Base-by-base conservation (phyloP, 768 basidiomycete species). In the Trametes gibbosa region DNA sequence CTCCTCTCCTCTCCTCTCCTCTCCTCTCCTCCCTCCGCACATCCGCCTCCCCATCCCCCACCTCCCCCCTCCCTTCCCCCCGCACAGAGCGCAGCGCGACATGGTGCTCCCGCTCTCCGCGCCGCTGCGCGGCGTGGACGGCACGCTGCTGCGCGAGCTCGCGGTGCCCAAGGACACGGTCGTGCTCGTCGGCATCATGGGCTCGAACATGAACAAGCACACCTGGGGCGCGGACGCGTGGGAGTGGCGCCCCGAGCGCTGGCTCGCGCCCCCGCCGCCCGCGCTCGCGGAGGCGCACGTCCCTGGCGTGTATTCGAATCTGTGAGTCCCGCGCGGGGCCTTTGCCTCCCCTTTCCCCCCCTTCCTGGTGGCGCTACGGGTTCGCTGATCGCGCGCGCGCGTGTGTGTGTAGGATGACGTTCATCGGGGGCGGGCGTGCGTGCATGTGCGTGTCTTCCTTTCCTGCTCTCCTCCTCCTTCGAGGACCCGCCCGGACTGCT, bases 181-280 rank as follows among this genome's bases (percentile, higher is more conserved):
- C 6, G 63, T 84, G 7, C 70, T 68, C 19, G 65, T 79, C 14
- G 74, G 79, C 5, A 70, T 81, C 42, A 64, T 69, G 42, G 69
- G 68, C 41, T 70, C 82, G 23, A 81, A 83, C 61, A 64, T 71
- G 23, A 75, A 76, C 16, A 70, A 71, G 45, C 68, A 63, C 1
- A 63, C 77, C 6, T 83, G 80, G 77, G 82, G 83, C 5, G 53
- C 68, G 1, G 75, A 78, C 39, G 77, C 80, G 2, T 72, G 67
- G 29, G 70, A 74, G 43, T 81, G 80, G 63, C 70, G 71, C 19
- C 81, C 79, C 1, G 72, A 74, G 29, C 73, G 80, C 2, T 82
- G 81, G 80, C 62, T 77, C 16, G 58, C 65, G 37, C 62, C 62
- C 34, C 62, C 62, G 37, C 65, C 65, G 2, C 60, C 62, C 23